These are phyloP conservation scores for Clausena lansium DNA, from an alignment of 345 rosid species.

Conservation along the genomic window DNA sequence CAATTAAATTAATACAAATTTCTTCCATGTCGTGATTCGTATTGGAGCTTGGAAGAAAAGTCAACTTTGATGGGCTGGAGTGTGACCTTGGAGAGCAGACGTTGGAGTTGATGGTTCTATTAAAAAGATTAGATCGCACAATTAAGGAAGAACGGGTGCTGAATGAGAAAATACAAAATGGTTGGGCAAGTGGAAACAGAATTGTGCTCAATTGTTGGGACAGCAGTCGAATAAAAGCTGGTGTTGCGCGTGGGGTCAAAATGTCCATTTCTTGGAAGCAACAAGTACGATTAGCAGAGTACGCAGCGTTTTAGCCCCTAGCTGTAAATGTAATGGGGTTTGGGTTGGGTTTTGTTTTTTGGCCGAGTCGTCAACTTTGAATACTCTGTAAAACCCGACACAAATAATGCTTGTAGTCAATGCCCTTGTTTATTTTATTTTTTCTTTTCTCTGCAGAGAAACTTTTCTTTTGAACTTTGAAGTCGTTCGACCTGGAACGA, in stretches of 20 bases:
- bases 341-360: not conserved
- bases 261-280: not conserved
- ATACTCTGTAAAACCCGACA: not conserved
- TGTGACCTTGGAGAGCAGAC: too few species aligned
- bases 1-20: not conserved
- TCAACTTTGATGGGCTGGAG: not conserved
- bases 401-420: too few species aligned
- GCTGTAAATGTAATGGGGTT: not conserved
- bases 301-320: not conserved
- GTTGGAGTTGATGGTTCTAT: not conserved
- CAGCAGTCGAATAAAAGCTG: not conserved
- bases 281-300: not conserved
- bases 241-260: slow-evolving; percentile 5
- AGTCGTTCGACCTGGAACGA: too few species aligned
- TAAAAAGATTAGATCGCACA: not conserved
- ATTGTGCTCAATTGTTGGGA: not conserved
- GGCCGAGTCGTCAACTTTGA: not conserved
- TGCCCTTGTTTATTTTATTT: too few species aligned
- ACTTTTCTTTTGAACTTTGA: too few species aligned
- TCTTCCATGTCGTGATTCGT: not conserved
- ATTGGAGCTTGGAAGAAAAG: not conserved
- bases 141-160: not conserved
- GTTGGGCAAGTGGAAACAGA: not conserved
- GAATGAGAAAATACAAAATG: not conserved
- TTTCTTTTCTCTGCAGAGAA: not conserved